Evolutionary conservation across 805 yeast species (phyloP), one percentile per base, ranked within the genome.

Genomic region (Candida ovalis): DNA sequence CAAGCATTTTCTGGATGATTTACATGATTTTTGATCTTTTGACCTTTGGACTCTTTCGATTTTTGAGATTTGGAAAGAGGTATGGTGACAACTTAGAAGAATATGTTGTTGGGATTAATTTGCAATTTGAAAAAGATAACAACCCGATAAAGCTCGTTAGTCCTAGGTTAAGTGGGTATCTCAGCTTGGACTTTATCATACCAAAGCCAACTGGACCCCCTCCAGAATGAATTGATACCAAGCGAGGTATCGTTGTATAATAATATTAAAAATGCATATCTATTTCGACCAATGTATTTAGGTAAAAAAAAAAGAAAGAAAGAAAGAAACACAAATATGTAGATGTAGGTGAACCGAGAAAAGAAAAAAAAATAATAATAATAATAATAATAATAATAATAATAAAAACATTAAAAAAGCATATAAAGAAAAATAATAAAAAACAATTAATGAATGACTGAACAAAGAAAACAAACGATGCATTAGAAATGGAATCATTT

Each of bases 141-240:
- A 52, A 58, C 35, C 67, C 64, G 12, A 57, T 78, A 15, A 54
- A 57, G 27, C 50, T 84, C 9, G 70, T 84, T 0, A 70, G 78
- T 4, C 86, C 86, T 1, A 57, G 75, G 43, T 59, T 70, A 44
- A 69, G 77, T 27, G 88, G 81, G 1, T 82, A 74, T 60, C 62
- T 82, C 6, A 78, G 85, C 13, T 62, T 78, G 54, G 88, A 82
- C 59, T 72, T 80, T 51, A 74, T 76, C 53, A 66, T 82, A 3
- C 81, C 82, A 1, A 66, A 54, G 43, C 80, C 80, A 4, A 13
- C 7, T 10, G 37, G 40, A 1, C 53, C 44, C 32, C 7, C 36
- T 9, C 10, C 3, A 44, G n/a, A 45, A 38, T 33, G 25, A n/a
- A n/a, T 4, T 18, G 6, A 12, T 32, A 17, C 6, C 17, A 17